Percentiles rank a stretch among this genome's conserved stretches.
phyloP scores from a whole-genome alignment of 768 basidiomycete species.

The Kwoniella bestiolae region DNA sequence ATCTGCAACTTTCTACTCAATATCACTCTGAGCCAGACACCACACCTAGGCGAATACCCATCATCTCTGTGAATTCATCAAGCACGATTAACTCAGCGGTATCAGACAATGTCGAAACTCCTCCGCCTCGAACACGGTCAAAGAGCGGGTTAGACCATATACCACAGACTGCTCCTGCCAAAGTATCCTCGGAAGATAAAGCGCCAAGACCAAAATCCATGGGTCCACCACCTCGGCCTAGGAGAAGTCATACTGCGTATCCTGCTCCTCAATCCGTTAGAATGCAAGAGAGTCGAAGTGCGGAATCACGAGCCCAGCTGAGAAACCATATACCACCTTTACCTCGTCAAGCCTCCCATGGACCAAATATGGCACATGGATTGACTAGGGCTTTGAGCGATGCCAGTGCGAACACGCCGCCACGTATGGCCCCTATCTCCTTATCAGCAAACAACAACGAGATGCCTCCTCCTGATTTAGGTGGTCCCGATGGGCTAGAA shows the following conservation, averaged over 20 bases:
- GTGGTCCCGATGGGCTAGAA: slow-evolving; percentile 48
- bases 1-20: not conserved
- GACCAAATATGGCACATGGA: slow-evolving; percentile 9
- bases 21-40: not conserved
- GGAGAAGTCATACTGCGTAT: slow-evolving; percentile 36
- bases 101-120: slow-evolving; percentile 1
- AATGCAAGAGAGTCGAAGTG: slow-evolving; percentile 35
- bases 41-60: slow-evolving; percentile 17
- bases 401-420: slow-evolving; percentile 16
- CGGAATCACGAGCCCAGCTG: slow-evolving; percentile 31
- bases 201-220: slow-evolving; percentile 24
- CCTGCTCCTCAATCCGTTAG: slow-evolving; percentile 28
- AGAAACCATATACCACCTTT: slow-evolving; percentile 9
- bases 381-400: slow-evolving; percentile 27
- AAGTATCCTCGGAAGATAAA: slow-evolving; percentile 11
- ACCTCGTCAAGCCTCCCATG: slow-evolving; percentile 18
- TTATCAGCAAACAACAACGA: slow-evolving; percentile 8
- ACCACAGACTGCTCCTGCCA: slow-evolving; percentile 10
- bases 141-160: slow-evolving; percentile 1
- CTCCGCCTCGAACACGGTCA: slow-evolving; percentile 5
- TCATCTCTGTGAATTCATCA: slow-evolving; percentile 17
- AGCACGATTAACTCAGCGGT: no score
- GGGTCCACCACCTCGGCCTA: slow-evolving; percentile 32
- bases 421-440: slow-evolving; percentile 3
- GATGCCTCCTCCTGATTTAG: slow-evolving; percentile 34